A percentile compares a stretch with the other conserved stretches of the same genome.
Evolutionary conservation across 257 asterid species (phyloP).

Genomic region (Penstemon barbatus): DNA sequence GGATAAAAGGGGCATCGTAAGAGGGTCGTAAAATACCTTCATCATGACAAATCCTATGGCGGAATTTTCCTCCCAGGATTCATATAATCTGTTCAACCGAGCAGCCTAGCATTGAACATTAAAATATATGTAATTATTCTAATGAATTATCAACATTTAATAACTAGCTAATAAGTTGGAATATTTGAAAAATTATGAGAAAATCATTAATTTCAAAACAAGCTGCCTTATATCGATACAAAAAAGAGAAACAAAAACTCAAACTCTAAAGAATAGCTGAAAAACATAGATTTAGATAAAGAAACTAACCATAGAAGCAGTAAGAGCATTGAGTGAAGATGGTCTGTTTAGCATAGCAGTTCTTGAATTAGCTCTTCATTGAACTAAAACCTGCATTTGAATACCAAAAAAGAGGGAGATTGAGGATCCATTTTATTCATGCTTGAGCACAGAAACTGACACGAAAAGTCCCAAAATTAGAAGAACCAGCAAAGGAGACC

Average conservation of each 20-base stretch:
- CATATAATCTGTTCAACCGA: conserved; percentile 73
- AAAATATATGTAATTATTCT: neutral
- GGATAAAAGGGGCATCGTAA: neutral
- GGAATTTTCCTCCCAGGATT: conserved; percentile 95
- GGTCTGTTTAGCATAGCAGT: conserved; percentile 86
- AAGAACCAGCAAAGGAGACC: neutral
- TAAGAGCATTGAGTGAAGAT: conserved; percentile 80
- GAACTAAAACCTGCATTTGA: conserved; percentile 68
- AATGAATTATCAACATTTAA: conserved; percentile 8
- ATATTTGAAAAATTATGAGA: neutral
- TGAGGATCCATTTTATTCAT: no score
- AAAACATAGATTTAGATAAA: conserved; percentile 8
- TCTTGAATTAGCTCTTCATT: conserved; percentile 88
- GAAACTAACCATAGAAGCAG: conserved; percentile 66
- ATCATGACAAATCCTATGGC: conserved; percentile 86
- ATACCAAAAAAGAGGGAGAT: conserved; percentile 1
- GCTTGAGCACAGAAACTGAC: neutral
- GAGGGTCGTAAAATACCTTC: conserved; percentile 57
- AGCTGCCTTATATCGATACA: neutral
- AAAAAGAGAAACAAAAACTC: neutral
- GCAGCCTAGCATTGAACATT: conserved; percentile 46
- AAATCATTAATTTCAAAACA: conserved; percentile 6
- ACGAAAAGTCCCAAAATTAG: conserved; percentile 1
- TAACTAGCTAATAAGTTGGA: neutral
- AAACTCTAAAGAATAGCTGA: neutral